Evolutionary conservation across 352 stramenopile species (phyloP), one percentile per base, ranked within the genome.

Genomic region (Phytophthora fragariae): DNA sequence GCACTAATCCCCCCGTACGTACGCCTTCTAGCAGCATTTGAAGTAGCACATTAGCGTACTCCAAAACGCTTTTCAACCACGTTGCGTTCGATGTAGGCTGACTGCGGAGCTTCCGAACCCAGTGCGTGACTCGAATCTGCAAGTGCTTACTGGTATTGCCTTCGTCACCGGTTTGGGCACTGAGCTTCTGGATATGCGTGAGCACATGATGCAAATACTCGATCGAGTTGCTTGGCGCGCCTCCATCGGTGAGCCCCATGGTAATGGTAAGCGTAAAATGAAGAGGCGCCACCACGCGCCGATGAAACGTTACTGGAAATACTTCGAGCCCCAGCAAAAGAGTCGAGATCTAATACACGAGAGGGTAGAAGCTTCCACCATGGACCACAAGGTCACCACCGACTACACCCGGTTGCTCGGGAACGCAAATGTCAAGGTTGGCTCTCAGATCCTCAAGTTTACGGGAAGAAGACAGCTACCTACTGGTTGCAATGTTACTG

Each of bases 341-440:
- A 57, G 7, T n/a, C 58, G 21, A 29, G 35, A 53, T 54, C 24
- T 15, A 41, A 27, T 7, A 15, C 24, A 53, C 53, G 31, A 64
- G 46, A 14, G 19, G 41, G 35, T 54, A 35, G 15, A 44, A 27
- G 44, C 52, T 9, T 46, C 53, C 55, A 27, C 3, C 41, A 95
- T 95, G 89, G 89, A 93, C 71, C 89, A 95, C 78, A 95, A 92
- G 68, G 85, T 95, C 74, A 93, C 88, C 54, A 94, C 86, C 10
- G 89, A 95, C 72, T 95, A 95, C 80, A 95, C 89, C 29, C 84
- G 89, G 35, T 70, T 92, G 66, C 81, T 92, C 9, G 85, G 75
- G 37, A 93, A 93, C 52, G 82, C 87, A 15, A 94, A 93, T 65
- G 87, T 95, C 75, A 95, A 95, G 74, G 86, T 77, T 58, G 7